Base-by-base conservation (phyloP, 208 protist species). In the Angomonas ambiguus region DNA sequence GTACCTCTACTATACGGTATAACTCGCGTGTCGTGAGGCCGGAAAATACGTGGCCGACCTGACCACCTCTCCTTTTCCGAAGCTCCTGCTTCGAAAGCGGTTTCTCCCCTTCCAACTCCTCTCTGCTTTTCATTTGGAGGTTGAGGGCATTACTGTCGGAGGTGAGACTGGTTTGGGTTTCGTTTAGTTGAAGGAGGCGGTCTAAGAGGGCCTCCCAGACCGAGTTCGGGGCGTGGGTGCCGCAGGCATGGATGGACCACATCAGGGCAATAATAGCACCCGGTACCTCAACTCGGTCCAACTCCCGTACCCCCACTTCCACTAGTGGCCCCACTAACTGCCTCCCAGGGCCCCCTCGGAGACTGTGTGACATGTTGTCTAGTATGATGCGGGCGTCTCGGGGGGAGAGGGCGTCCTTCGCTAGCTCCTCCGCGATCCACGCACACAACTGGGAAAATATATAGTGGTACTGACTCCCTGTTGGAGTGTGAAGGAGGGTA, bases 1-100 rank as follows among this genome's bases (percentile, higher is more conserved):
- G 70, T 49, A 93, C 81, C 48, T 59, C 65, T 6, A 93, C 72
- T 16, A 79, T 56, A 61, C 87, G 87, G 70, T 82, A 93, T 24
- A 93, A 42, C 60, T 93, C 83, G n/a, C 87, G 71, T 13, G 87
- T 93, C 0, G 83, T 86, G 18, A 93, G 68, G 6, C 80, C 77
- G 35, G 83, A 88, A 65, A 93, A 93, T 8, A 93, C 79, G 65
- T 93, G 87, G 1, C 82, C 83, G 0, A 65, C 76, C 3, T 38
- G 10, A 0, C 3, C 33, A 18, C 57, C 49, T 16, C n/a, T 11
- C n/a, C n/a, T 56, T 8, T 24, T 8, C 38, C 16, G 5, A 24
- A 25, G 49, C n/a, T 5, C 49, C 22, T 24, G n/a, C 16, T 20
- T 5, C 53, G 53, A 30, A 20, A 30, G 53, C 24, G 53, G 53